A percentile compares a stretch with the other conserved stretches of the same genome.
These are phyloP conservation scores for Pythium rhizo-oryzae DNA, from an alignment of 352 stramenopile species.

Conservation along the genomic window DNA sequence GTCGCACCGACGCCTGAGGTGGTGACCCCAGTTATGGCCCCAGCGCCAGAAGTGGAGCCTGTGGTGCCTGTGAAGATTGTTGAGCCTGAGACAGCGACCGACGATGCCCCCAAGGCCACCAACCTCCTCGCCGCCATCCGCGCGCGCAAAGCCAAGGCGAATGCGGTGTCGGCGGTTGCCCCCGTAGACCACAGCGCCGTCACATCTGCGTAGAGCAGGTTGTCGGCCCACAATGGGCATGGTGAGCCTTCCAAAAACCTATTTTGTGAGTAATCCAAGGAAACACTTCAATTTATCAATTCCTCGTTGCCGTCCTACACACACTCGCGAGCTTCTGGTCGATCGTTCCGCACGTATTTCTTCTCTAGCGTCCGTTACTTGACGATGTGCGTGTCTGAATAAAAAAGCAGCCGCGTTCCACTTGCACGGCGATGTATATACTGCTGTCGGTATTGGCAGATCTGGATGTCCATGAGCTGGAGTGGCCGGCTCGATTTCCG, in stretches of 20 bases:
- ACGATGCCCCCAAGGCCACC: slow-evolving; percentile 13
- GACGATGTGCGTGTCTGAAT: no score
- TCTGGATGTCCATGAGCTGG: no score
- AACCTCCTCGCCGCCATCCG: slow-evolving; percentile 73
- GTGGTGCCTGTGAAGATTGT: background rate
- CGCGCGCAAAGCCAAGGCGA: slow-evolving; percentile 33
- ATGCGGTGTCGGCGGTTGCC: slow-evolving; percentile 3
- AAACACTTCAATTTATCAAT: background rate
- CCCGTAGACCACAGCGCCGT: background rate
- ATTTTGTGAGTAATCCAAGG: slow-evolving; percentile 7
- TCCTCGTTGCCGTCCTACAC: background rate
- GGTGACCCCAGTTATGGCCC: no score
- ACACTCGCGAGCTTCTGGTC: no score
- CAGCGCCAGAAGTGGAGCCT: background rate
- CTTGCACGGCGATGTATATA: background rate
- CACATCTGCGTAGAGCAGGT: background rate
- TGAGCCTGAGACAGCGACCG: background rate
- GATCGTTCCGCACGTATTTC: no score
- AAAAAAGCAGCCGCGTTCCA: background rate
- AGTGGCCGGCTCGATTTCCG: no score
- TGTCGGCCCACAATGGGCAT: no score
- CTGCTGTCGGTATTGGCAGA: background rate
- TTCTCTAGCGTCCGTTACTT: no score
- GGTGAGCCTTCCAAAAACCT: background rate
- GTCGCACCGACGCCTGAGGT: background rate